These are phyloP conservation scores for Tuber magnatum DNA, from an alignment of 495 filamentous ascomycete species.

Conservation along the genomic window DNA sequence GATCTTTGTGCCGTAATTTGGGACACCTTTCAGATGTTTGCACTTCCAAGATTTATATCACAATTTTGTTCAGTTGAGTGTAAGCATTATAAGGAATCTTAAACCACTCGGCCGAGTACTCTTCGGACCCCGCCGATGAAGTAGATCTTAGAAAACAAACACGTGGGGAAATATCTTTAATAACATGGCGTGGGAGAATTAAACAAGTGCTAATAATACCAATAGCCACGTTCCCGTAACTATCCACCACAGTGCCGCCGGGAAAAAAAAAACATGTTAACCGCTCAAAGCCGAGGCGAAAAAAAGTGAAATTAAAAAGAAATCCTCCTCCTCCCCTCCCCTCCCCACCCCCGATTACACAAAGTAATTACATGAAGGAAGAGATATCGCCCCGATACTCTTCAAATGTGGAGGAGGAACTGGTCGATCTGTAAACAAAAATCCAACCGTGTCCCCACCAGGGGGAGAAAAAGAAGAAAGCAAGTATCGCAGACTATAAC, in stretches of 20 bases:
- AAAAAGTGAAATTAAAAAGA: neutral
- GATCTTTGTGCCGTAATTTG: neutral
- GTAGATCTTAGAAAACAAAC: neutral
- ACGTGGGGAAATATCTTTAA: neutral
- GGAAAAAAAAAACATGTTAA: no score
- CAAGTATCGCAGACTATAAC: neutral
- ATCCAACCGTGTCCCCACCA: no score
- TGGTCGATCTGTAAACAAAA: no score
- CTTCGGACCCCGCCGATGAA: neutral
- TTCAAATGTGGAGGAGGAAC: neutral
- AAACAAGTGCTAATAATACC: neutral
- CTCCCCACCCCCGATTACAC: no score
- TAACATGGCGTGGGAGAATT: neutral
- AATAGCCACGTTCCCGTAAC: neutral
- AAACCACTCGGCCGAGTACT: neutral
- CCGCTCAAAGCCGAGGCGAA: neutral
- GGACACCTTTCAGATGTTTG: neutral
- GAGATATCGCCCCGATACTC: neutral
- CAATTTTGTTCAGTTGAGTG: neutral
- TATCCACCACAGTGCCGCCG: neutral
- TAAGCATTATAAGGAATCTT: neutral
- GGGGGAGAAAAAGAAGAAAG: no score
- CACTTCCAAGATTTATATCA: neutral
- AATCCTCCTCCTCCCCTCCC: neutral
- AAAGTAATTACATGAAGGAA: neutral